These are phyloP conservation scores for Colletotrichum lentis DNA, from an alignment of 2,329 filamentous ascomycete genomes.

Conservation along the genomic window DNA sequence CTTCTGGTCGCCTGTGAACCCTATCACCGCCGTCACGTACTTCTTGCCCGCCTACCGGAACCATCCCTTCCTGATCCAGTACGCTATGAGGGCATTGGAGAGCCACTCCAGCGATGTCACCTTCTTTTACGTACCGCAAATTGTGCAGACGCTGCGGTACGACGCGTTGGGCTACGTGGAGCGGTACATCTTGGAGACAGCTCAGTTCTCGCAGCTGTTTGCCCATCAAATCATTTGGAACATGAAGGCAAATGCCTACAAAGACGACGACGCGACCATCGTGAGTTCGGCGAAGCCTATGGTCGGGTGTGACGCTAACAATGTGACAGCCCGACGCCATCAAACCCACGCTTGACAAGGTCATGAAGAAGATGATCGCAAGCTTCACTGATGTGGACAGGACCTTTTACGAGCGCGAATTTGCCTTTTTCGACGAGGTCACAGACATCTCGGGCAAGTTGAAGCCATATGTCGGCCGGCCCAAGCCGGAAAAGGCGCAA, in stretches of 20 bases:
- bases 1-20: slow-evolving; percentile 92
- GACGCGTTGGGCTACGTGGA: slow-evolving; percentile 94
- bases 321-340: slow-evolving; percentile 77
- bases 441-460: slow-evolving; percentile 95
- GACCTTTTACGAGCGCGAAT: slow-evolving; percentile 92
- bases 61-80: slow-evolving; percentile 93
- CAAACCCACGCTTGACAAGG: slow-evolving; percentile 91
- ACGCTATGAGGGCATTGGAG: slow-evolving; percentile 93
- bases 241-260: slow-evolving; percentile 99
- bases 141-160: slow-evolving; percentile 93
- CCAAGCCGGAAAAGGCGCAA: slow-evolving; percentile 96
- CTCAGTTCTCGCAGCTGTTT: slow-evolving; percentile 96
- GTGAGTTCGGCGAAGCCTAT: slow-evolving; percentile 58
- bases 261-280: slow-evolving; percentile 90
- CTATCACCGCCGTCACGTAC: slow-evolving; percentile 90
- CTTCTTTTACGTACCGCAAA: slow-evolving; percentile 98
- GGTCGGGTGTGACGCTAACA: slow-evolving; percentile 37
- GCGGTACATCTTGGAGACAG: slow-evolving; percentile 95
- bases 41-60: slow-evolving; percentile 92
- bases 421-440: slow-evolving; percentile 97
- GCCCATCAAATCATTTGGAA: slow-evolving; percentile 99
- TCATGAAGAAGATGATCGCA: slow-evolving; percentile 82
- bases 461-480: slow-evolving; percentile 88
- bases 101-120: slow-evolving; percentile 95
- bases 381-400: slow-evolving; percentile 83